Evolutionary conservation across 257 asterid genomes (phyloP).

Genomic region (Rehmannia glutinosa): DNA sequence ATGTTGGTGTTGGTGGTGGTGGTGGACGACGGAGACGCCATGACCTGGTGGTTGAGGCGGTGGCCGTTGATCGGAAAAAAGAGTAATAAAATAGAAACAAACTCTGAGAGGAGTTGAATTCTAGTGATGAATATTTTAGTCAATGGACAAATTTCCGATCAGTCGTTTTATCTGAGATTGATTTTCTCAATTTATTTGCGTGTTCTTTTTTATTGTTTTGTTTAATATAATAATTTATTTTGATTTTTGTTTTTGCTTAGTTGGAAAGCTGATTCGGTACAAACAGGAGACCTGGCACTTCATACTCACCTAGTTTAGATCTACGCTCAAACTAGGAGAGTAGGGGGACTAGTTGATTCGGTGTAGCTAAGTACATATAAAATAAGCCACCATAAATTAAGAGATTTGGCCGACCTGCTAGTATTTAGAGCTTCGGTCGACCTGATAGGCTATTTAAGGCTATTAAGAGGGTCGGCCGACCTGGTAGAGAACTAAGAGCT

Average conservation of each 20-base stretch:
- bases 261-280: too few relatives aligned
- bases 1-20: constrained; percentile 48
- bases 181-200: not conserved
- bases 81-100: not conserved
- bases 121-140: not conserved
- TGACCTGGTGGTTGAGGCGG: constrained; percentile 23
- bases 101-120: not conserved
- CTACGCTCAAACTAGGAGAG: too few relatives aligned
- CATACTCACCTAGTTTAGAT: too few relatives aligned
- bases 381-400: too few relatives aligned
- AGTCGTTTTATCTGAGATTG: not conserved
- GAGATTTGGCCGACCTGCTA: too few relatives aligned
- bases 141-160: constrained; percentile 3
- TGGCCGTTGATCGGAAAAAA: constrained; percentile 22
- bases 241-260: constrained; percentile 16
- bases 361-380: too few relatives aligned
- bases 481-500: too few relatives aligned
- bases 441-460: too few relatives aligned
- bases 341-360: too few relatives aligned
- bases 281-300: too few relatives aligned
- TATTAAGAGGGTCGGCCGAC: too few relatives aligned
- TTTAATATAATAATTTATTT: not conserved
- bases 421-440: too few relatives aligned
- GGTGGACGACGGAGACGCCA: constrained; percentile 66
- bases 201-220: not conserved